These are phyloP conservation scores for Fistulina hepatica DNA, from an alignment of 1,284 basidiomycete genomes.

Conservation along the genomic window DNA sequence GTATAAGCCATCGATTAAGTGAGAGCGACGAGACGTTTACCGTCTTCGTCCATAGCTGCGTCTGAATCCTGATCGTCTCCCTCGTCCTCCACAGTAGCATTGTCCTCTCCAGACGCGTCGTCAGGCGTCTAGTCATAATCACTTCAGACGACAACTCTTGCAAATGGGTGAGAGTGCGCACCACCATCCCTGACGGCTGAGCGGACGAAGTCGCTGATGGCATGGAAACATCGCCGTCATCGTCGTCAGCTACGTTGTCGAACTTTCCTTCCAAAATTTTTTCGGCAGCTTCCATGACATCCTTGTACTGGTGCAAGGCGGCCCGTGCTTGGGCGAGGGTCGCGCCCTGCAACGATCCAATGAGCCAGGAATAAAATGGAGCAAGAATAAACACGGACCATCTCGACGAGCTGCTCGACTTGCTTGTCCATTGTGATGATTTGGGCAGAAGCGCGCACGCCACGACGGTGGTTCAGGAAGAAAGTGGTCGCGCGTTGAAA, in stretches of 20 bases:
- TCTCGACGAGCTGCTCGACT: constrained; percentile 42
- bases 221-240: constrained; percentile 20
- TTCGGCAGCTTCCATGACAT: constrained; percentile 86
- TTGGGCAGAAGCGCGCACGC: too few species aligned
- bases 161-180: constrained; percentile 10
- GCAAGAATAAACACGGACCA: constrained; percentile 27
- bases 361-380: constrained; percentile 8
- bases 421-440: constrained; percentile 40
- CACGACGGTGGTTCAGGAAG: too few species aligned
- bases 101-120: constrained; percentile 18
- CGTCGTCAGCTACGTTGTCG: constrained; percentile 54
- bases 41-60: constrained; percentile 44
- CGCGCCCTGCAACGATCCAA: constrained; percentile 54
- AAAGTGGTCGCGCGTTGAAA: too few species aligned
- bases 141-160: not conserved
- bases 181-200: constrained; percentile 19
- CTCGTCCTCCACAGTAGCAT: constrained; percentile 51
- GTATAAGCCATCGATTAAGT: constrained; percentile 3
- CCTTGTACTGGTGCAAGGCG: constrained; percentile 66
- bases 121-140: constrained; percentile 11
- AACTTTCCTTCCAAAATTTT: constrained; percentile 75
- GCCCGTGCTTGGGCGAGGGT: constrained; percentile 65
- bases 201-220: constrained; percentile 16
- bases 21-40: constrained; percentile 21
- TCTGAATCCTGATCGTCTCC: constrained; percentile 40